Percentiles rank a stretch among this genome's conserved stretches.
These are phyloP conservation scores for Leccinellum rugosiceps DNA, from an alignment of 768 basidiomycete species.

Conservation along the genomic window DNA sequence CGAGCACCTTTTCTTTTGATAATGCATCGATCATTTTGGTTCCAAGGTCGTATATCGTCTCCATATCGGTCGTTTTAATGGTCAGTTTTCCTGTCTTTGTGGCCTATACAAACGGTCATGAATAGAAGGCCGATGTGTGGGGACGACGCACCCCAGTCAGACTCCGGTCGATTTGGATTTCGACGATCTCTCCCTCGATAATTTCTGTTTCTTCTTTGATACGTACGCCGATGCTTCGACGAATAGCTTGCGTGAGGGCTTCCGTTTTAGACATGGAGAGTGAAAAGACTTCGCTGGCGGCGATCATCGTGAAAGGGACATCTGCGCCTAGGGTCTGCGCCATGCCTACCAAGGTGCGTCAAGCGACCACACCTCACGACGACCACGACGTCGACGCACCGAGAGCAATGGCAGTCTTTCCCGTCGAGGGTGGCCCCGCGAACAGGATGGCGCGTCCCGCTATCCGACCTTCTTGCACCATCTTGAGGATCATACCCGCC, in stretches of 20 bases:
- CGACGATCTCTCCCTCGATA: constrained; percentile 97
- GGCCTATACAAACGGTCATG: constrained; percentile 49
- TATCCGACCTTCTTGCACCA: constrained; percentile 96
- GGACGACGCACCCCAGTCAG: constrained; percentile 75
- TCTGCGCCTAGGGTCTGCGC: constrained; percentile 91
- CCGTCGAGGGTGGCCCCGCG: constrained; percentile 95
- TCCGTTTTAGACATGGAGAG: constrained; percentile 99
- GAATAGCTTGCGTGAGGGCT: constrained; percentile 93
- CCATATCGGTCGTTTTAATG: constrained; percentile 99
- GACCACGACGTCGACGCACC: constrained; percentile 45
- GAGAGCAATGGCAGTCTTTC: constrained; percentile 94
- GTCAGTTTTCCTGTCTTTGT: constrained; percentile 98
- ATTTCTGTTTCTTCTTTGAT: constrained; percentile 98
- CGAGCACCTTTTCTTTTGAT: constrained; percentile 94
- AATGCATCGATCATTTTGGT: constrained; percentile 99
- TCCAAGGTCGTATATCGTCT: constrained; percentile 97
- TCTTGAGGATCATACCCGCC: constrained; percentile 94
- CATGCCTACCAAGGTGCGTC: constrained; percentile 60
- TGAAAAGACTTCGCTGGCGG: constrained; percentile 97
- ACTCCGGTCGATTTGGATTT: constrained; percentile 97
- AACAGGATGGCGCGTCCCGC: constrained; percentile 96
- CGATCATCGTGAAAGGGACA: constrained; percentile 97
- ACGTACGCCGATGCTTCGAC: constrained; percentile 93
- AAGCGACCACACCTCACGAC: not conserved
- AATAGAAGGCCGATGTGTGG: not conserved